phyloP scores from a whole-genome alignment of 139 green algal genomes.

The Chlamydomonas schloesseri region DNA sequence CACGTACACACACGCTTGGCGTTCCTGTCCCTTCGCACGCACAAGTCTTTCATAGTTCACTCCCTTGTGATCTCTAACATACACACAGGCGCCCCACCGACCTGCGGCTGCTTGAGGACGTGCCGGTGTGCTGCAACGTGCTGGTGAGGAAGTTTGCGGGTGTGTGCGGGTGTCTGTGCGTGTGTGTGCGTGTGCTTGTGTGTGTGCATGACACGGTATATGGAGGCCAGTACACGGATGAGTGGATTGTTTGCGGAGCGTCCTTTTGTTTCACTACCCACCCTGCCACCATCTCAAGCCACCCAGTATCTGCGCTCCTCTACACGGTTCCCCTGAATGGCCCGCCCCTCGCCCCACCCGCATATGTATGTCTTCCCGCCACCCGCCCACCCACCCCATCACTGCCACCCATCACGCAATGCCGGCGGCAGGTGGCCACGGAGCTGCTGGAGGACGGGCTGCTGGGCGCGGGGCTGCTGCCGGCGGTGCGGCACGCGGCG shows the following conservation, averaged over 20 bases:
- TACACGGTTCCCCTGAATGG: no score
- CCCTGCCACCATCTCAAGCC: no score
- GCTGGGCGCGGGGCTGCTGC: conserved; percentile 46
- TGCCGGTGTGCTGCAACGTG: conserved; percentile 61
- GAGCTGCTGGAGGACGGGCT: conserved; percentile 81
- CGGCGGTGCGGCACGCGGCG: conserved; percentile 29
- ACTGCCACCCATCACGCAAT: no score
- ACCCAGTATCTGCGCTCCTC: no score
- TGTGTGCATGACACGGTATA: background rate
- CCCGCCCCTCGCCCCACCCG: no score
- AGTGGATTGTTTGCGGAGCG: no score
- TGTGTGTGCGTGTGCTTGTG: background rate
- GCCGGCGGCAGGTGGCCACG: conserved; percentile 60
- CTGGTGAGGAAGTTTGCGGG: conserved; percentile 7
- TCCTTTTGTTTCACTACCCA: no score
- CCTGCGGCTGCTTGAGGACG: conserved; percentile 69
- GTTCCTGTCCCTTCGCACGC: no score
- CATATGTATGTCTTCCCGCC: no score
- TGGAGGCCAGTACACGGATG: background rate
- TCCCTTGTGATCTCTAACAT: no score
- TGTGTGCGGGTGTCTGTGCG: background rate
- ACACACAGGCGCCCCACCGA: conserved; percentile 74
- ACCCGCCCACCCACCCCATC: conserved; percentile 63
- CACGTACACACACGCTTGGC: no score
- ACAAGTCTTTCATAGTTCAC: no score